Evolutionary conservation across 2,329 filamentous ascomycete species (phyloP).

Genomic region (Aurifilum marmelostoma): DNA sequence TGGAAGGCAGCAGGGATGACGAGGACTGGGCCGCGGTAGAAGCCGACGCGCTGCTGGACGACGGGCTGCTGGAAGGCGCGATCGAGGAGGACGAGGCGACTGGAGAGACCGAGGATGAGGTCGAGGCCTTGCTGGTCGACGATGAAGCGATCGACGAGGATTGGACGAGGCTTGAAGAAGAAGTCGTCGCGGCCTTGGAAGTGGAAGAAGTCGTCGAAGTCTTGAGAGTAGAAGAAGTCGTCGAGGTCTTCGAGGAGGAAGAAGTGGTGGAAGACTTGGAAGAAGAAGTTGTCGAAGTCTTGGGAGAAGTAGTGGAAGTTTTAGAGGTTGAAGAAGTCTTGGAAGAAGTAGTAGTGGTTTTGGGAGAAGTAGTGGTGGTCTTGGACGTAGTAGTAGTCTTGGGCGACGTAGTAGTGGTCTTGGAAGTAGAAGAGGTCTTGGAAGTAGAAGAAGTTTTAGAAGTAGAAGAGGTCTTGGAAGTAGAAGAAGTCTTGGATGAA

Average conservation of each 20-base stretch:
- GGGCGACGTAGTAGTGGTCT: background rate
- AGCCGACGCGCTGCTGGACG: slow-evolving; percentile 1
- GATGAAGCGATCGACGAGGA: background rate
- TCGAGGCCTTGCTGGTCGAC: background rate
- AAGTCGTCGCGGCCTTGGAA: background rate
- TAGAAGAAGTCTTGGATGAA: background rate
- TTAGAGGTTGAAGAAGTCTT: background rate
- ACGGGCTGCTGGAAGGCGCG: background rate
- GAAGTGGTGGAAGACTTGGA: background rate
- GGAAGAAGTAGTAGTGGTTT: background rate
- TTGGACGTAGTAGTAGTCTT: background rate
- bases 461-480: background rate
- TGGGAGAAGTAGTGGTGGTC: background rate
- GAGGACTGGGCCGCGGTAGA: too few species aligned
- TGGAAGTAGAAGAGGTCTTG: background rate
- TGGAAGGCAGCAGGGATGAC: too few species aligned
- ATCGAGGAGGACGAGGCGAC: background rate
- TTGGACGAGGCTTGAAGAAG: background rate
- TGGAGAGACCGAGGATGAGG: background rate
- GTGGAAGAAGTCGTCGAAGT: background rate
- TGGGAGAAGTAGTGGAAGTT: background rate
- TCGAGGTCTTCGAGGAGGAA: background rate
- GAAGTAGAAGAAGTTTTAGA: background rate
- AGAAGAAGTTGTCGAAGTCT: background rate
- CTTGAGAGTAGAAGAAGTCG: background rate